Conservation (phyloP, 257 asterid species). For the Gynochthodes officinalis region DNA sequence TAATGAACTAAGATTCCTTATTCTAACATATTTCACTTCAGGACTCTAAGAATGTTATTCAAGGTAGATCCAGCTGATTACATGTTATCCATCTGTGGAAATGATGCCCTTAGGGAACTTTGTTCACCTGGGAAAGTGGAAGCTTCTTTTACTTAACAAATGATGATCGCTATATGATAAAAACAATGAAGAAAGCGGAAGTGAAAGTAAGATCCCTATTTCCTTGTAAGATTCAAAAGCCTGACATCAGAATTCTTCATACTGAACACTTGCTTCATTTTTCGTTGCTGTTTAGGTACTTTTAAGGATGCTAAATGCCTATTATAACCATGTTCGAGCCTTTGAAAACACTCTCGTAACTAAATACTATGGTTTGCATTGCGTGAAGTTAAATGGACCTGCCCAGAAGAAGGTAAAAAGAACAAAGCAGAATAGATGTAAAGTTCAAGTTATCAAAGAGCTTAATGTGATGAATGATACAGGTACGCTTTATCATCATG, state of each 20-base stretch:
- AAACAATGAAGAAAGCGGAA: conserved; percentile 98
- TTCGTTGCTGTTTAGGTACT: conserved; percentile 29
- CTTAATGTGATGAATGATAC: conserved; percentile 17
- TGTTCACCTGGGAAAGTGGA: conserved; percentile 95
- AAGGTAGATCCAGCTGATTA: conserved; percentile 97
- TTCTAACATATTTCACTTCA: conserved; percentile 22
- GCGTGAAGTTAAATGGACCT: conserved; percentile 41
- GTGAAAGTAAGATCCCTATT: conserved; percentile 54
- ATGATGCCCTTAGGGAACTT: conserved; percentile 82
- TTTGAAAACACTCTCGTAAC: conserved; percentile 39
- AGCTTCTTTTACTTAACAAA: conserved; percentile 91
- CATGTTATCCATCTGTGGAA: conserved; percentile 92
- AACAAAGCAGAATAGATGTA: background rate
- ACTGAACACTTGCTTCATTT: background rate
- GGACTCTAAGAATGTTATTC: conserved; percentile 76
- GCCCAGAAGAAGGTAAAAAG: conserved; percentile 62
- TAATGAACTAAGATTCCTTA: background rate
- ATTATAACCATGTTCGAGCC: conserved; percentile 40
- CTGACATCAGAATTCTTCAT: conserved; percentile 2
- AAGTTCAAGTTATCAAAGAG: background rate
- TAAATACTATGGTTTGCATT: conserved; percentile 45
- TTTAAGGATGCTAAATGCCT: conserved; percentile 43
- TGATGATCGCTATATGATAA: conserved; percentile 96
- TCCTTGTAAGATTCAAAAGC: background rate
- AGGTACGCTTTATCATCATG: conserved; percentile 89